Evolutionary conservation across 2,329 filamentous ascomycete genomes (phyloP), one percentile per base, ranked within the genome.

Genomic region (Pseudogymnoascus sp.): DNA sequence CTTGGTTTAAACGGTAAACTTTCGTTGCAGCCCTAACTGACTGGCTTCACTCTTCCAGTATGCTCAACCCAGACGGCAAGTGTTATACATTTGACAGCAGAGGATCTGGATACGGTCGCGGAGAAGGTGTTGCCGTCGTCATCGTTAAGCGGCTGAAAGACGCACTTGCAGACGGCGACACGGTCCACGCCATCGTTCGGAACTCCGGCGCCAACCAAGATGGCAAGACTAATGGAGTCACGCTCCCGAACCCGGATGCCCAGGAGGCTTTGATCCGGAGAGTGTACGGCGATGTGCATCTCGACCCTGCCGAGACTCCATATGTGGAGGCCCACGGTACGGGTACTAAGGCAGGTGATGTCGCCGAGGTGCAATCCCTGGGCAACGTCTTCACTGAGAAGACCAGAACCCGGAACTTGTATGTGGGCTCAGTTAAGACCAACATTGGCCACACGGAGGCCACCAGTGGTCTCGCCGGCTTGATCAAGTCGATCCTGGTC

Each of bases 61-160:
- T 41, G 37, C 37, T 41, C n/a, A 41, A 41, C 6, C 37, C 37
- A 8, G 71, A 73, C 28, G 71, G 73, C 1, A 66, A 62, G 19
- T 76, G 71, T 25, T 66, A 73, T 23, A 73, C 69, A 2, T 78
- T 76, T 60, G 79, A 80, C 63, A 66, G 73, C 5, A 68, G 71
- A 10, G 79, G 76, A 0, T 73, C 77, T 62, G 80, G 80, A 0
- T 82, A 81, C 64, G 76, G 72, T 0, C 74, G 79, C 8, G 80
- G 79, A 2, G 80, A 83, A 68, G 80, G 76, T 6, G 70, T 77
- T 13, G 77, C 71, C 1, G 69, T 73, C 19, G 34, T 82, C 4
- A 63, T 80, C 0, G 61, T 82, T 7, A 81, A 81, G 66, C 74
- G 71, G 0, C 64, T 81, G 0, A 65, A 70, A 6, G 71, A 77